Percentiles rank a stretch among this genome's conserved stretches.
Evolutionary conservation across 1,284 basidiomycete species (phyloP).

Genomic region (Pterula multifida): DNA sequence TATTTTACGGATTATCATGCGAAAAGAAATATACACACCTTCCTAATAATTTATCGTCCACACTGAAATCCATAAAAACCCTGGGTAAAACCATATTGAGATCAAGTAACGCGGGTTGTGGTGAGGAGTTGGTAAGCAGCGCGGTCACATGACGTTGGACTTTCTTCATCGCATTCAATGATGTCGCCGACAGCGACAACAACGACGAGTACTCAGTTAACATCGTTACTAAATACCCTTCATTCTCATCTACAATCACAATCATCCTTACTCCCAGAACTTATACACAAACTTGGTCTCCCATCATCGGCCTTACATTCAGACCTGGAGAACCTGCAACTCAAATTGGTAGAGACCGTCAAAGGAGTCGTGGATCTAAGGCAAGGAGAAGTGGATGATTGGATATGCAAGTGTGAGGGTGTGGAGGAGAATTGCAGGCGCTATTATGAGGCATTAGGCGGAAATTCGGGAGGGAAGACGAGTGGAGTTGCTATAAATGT

Average conservation of each 20-base stretch:
- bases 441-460: slow-evolving; percentile 57
- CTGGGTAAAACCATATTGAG: slow-evolving; percentile 33
- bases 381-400: slow-evolving; percentile 56
- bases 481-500: slow-evolving; percentile 43
- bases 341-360: slow-evolving; percentile 56
- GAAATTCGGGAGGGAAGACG: slow-evolving; percentile 44
- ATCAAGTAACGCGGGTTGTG: too few species aligned
- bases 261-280: slow-evolving; percentile 60
- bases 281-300: slow-evolving; percentile 63
- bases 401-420: slow-evolving; percentile 50
- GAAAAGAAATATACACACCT: slow-evolving; percentile 29
- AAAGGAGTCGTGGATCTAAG: slow-evolving; percentile 56
- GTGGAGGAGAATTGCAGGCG: slow-evolving; percentile 52
- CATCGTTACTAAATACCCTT: slow-evolving; percentile 60
- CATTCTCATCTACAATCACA: slow-evolving; percentile 67
- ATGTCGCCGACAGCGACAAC: not conserved
- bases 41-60: slow-evolving; percentile 42
- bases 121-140: not conserved
- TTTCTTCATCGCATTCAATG: not conserved
- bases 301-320: slow-evolving; percentile 64
- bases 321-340: slow-evolving; percentile 53
- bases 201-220: slow-evolving; percentile 19
- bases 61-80: slow-evolving; percentile 57
- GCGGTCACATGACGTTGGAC: not conserved
- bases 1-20: too few species aligned